Percentiles rank a stretch among this genome's conserved stretches.
Evolutionary conservation across 2,329 filamentous ascomycete genomes (phyloP).

Genomic region (Fusarium equiseti): DNA sequence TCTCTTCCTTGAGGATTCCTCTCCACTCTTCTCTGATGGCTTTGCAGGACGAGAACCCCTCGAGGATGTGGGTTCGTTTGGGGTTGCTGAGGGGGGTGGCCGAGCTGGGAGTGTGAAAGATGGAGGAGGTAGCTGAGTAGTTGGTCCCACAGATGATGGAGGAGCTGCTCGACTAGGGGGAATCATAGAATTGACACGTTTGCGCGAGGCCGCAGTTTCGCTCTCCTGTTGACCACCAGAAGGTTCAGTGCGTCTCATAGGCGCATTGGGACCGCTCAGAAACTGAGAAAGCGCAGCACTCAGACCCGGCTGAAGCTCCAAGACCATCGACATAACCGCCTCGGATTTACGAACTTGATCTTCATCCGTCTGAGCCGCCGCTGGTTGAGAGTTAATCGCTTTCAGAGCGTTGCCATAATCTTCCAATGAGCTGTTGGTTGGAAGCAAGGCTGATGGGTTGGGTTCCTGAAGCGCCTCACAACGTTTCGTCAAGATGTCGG

Average conservation of each 20-base stretch:
- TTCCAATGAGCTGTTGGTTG: background rate
- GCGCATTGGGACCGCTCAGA: background rate
- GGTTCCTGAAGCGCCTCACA: slow-evolving; percentile 3
- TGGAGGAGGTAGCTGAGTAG: background rate
- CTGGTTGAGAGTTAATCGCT: background rate
- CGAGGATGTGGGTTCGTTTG: too few relatives aligned
- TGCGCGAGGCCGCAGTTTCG: too few relatives aligned
- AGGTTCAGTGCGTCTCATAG: background rate
- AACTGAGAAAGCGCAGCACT: background rate
- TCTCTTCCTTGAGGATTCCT: background rate
- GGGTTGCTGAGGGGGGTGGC: background rate
- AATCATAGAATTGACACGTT: background rate
- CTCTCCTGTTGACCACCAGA: background rate
- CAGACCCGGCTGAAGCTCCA: slow-evolving; percentile 25
- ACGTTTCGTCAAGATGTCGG: slow-evolving; percentile 1
- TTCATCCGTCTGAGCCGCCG: background rate
- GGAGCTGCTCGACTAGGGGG: too few relatives aligned
- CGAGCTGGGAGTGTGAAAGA: too few relatives aligned
- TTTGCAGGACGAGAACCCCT: background rate
- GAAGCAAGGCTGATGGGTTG: background rate
- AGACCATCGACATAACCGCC: slow-evolving; percentile 26
- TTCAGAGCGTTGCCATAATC: slow-evolving; percentile 6
- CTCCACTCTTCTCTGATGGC: background rate
- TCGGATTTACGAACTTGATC: slow-evolving; percentile 22
- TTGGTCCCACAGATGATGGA: background rate